Percentiles rank a stretch among this genome's conserved stretches.
phyloP scores from a whole-genome alignment of 2,329 filamentous ascomycete species.

The Davidsoniella neocaledoniae region DNA sequence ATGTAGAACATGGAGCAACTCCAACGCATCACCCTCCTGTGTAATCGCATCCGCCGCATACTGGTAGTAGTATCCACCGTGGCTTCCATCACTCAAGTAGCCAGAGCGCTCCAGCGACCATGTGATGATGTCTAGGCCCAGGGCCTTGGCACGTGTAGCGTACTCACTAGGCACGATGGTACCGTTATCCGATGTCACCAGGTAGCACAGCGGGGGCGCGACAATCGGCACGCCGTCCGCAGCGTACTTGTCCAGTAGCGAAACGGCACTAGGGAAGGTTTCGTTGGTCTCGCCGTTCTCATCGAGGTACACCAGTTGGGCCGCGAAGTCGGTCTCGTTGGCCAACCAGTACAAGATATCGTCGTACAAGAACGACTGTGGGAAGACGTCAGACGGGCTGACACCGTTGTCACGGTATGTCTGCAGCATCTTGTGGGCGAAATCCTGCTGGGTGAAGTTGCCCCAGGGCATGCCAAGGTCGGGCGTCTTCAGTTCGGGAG shows the following conservation, averaged over 20 bases:
- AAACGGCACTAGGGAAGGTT: constrained; percentile 36
- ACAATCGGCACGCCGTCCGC: constrained; percentile 43
- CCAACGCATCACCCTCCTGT: constrained; percentile 50
- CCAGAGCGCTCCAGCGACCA: constrained; percentile 54
- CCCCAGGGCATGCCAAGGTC: constrained; percentile 55
- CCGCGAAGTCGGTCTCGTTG: constrained; percentile 40
- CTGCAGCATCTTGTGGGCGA: constrained; percentile 47
- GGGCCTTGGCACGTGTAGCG: constrained; percentile 39
- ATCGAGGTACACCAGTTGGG: constrained; percentile 49
- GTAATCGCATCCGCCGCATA: constrained; percentile 36
- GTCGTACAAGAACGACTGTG: constrained; percentile 48
- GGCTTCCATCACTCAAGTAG: constrained; percentile 33
- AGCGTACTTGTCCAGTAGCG: constrained; percentile 37
- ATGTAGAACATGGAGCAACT: constrained; percentile 46
- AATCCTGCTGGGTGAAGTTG: constrained; percentile 47
- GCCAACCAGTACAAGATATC: constrained; percentile 52
- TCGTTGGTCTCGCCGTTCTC: constrained; percentile 37
- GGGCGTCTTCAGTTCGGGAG: constrained; percentile 50
- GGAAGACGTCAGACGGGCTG: constrained; percentile 35
- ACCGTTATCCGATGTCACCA: constrained; percentile 32
- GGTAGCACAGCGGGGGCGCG: constrained; percentile 44
- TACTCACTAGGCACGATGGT: constrained; percentile 47
- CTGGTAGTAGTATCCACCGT: constrained; percentile 38
- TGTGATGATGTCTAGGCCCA: constrained; percentile 47
- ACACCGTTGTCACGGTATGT: constrained; percentile 38